A percentile compares a stretch with the other conserved stretches of the same genome.
Conservation (phyloP, 306 rosid genomes). For the Inga leiocalycina region DNA sequence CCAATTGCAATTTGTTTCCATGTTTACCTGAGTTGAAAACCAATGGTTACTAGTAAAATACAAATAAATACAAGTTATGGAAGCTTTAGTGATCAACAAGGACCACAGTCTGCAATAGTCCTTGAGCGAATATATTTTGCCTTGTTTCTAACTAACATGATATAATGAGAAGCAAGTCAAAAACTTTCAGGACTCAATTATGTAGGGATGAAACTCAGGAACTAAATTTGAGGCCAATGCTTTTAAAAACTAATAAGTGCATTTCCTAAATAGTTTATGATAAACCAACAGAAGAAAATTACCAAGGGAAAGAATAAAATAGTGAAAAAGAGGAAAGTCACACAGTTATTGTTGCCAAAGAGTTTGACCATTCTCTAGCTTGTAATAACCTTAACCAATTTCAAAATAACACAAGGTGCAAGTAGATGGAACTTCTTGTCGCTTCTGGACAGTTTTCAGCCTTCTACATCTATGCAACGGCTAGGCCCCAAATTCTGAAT, state of each 20-base stretch:
- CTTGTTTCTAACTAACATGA: not conserved
- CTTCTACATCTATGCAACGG: not conserved
- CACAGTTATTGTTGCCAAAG: conserved; percentile 15
- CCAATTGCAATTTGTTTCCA: conserved; percentile 77
- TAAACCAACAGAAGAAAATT: conserved; percentile 16
- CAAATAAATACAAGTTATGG: not conserved
- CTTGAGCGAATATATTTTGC: not conserved
- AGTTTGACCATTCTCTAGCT: not conserved
- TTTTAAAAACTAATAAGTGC: not conserved
- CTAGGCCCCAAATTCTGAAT: not conserved
- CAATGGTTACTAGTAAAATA: conserved; percentile 27
- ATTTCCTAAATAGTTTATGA: not conserved
- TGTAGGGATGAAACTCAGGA: not conserved
- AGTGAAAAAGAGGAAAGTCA: not conserved
- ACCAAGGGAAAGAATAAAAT: not conserved
- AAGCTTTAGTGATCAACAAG: not conserved
- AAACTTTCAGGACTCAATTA: not conserved
- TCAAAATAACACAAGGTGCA: not conserved
- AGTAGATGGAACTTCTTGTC: not conserved
- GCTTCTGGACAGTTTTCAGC: not conserved
- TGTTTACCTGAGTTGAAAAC: conserved; percentile 69
- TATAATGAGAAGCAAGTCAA: not conserved
- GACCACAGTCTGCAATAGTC: not conserved
- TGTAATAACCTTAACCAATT: conserved; percentile 6
- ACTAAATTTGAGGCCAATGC: not conserved